Percentiles rank a stretch among this genome's conserved stretches.
phyloP scores from a whole-genome alignment of 2,329 filamentous ascomycete species.

The Arthrobotrys conoides region DNA sequence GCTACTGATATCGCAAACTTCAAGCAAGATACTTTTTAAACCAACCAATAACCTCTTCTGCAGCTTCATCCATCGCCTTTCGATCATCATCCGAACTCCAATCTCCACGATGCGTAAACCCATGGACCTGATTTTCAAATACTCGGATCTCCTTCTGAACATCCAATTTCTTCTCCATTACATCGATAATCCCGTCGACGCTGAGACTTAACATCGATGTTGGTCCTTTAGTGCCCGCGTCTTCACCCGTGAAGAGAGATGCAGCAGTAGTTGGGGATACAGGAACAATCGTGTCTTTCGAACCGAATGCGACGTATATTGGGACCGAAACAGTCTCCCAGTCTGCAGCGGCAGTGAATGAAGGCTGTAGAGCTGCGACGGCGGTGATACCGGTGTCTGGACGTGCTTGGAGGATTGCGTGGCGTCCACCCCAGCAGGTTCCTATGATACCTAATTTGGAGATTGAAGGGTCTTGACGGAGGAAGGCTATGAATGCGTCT shows the following conservation, averaged over 20 bases:
- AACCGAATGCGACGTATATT: constrained; percentile 46
- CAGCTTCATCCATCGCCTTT: constrained; percentile 53
- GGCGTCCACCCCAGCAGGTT: constrained; percentile 55
- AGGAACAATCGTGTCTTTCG: constrained; percentile 46
- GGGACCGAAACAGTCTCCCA: constrained; percentile 45
- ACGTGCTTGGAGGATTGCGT: constrained; percentile 54
- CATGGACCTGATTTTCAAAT: constrained; percentile 54
- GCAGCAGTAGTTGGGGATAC: constrained; percentile 8
- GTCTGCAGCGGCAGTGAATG: constrained; percentile 34
- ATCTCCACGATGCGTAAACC: constrained; percentile 58
- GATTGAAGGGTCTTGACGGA: constrained; percentile 42
- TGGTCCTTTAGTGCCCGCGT: not conserved
- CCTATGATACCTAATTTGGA: constrained; percentile 53
- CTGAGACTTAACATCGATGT: constrained; percentile 26
- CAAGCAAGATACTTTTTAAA: constrained; percentile 51
- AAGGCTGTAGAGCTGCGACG: constrained; percentile 49
- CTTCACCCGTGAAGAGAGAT: constrained; percentile 15
- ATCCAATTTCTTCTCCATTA: constrained; percentile 47
- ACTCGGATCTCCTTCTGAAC: constrained; percentile 50
- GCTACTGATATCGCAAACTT: not conserved
- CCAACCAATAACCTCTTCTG: constrained; percentile 48
- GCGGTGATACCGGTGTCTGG: constrained; percentile 36
- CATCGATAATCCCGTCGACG: constrained; percentile 46
- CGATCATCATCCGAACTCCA: constrained; percentile 45
- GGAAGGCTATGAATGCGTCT: constrained; percentile 34